A percentile compares a stretch with the other conserved stretches of the same genome.
These are phyloP conservation scores for Chrysoporthe deuterocubensis DNA, from an alignment of 2,329 filamentous ascomycete genomes.

Conservation along the genomic window DNA sequence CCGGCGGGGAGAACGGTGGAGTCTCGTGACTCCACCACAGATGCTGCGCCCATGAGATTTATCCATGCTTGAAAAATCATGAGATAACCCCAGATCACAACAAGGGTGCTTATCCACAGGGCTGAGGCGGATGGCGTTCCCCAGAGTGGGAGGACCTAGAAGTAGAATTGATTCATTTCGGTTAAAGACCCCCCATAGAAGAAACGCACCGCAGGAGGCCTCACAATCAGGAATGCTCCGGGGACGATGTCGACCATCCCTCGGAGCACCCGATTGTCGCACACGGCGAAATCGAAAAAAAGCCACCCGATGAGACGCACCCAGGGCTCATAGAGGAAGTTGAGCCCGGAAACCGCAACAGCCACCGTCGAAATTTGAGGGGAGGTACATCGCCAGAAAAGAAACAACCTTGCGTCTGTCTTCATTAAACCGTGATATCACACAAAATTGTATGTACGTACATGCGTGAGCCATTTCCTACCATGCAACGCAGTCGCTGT, in stretches of 20 bases:
- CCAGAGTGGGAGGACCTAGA: no score
- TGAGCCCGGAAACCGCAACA: background rate
- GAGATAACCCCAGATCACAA: no score
- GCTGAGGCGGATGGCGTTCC: no score
- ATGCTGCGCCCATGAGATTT: no score
- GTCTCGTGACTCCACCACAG: no score
- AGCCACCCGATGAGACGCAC: background rate
- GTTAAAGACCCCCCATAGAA: background rate
- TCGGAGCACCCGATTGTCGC: background rate
- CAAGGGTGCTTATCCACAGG: no score
- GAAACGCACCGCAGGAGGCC: background rate
- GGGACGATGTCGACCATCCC: background rate
- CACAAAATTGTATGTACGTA: slow-evolving; percentile 28
- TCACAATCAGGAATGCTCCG: background rate
- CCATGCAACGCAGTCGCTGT: slow-evolving; percentile 20
- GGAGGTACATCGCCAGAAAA: slow-evolving; percentile 13
- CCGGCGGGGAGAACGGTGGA: no score
- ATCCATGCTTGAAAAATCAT: no score
- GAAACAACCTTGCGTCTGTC: slow-evolving; percentile 28
- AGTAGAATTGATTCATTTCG: background rate
- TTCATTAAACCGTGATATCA: slow-evolving; percentile 30
- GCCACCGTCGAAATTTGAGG: background rate
- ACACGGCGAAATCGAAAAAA: background rate
- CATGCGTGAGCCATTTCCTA: slow-evolving; percentile 23
- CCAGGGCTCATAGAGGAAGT: background rate